phyloP scores from a whole-genome alignment of 768 basidiomycete genomes.

The Collybia nuda region DNA sequence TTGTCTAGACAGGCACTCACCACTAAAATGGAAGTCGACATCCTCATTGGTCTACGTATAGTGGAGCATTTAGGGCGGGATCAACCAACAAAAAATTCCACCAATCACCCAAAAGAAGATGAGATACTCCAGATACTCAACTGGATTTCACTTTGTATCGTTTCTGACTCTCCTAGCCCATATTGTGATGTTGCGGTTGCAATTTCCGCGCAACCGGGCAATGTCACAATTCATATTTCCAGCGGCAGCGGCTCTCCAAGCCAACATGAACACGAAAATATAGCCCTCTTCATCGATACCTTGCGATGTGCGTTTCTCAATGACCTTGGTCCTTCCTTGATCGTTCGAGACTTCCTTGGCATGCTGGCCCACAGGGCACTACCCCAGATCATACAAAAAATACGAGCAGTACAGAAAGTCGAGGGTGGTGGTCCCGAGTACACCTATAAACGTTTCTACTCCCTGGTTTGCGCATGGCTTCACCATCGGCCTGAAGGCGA shows the following conservation, averaged over 20 bases:
- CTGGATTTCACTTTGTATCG: conserved; percentile 11
- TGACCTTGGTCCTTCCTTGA: background rate
- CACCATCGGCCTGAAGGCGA: conserved; percentile 8
- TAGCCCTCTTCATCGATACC: conserved; percentile 7
- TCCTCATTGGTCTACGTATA: conserved; percentile 12
- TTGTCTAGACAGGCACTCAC: too few relatives aligned
- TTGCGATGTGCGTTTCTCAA: conserved; percentile 6
- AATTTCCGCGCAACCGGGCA: conserved; percentile 8
- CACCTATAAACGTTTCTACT: conserved; percentile 5
- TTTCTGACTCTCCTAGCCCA: conserved; percentile 2
- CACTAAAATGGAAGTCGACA: conserved; percentile 9
- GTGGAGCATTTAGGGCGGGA: conserved; percentile 11
- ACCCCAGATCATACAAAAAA: conserved; percentile 10
- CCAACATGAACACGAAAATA: conserved; percentile 4
- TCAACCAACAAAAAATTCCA: conserved; percentile 4
- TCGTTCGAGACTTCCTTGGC: conserved; percentile 2
- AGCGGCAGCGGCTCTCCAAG: conserved; percentile 8
- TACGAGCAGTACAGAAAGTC: conserved; percentile 5
- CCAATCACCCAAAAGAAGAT: conserved; percentile 4
- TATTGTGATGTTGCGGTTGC: conserved; percentile 11
- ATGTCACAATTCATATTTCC: conserved; percentile 7
- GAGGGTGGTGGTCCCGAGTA: background rate
- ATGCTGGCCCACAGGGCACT: conserved; percentile 7
- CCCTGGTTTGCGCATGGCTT: conserved; percentile 6
- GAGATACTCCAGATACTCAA: conserved; percentile 10